Evolutionary conservation across 208 protist species (phyloP), one percentile per base, ranked within the genome.

Genomic region (Kentomonas sorsogonicus): DNA sequence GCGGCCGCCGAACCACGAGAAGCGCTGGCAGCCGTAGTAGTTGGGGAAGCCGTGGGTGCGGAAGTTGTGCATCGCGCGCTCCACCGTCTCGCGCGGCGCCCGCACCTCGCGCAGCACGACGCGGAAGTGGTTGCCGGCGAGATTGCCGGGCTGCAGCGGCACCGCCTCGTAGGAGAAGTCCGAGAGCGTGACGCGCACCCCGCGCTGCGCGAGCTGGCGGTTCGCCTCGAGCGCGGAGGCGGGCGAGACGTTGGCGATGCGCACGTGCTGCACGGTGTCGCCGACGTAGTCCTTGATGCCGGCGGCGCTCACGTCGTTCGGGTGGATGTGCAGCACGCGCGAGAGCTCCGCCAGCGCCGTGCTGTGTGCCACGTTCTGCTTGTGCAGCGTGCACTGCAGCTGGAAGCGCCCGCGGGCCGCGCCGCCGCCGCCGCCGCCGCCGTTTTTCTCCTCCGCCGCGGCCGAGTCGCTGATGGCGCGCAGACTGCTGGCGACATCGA

Each of bases 251-350:
- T 80, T 69, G 40, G 86, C 62, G 3, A 94, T 44, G 1, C 83
- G 68, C 29, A 94, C 74, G 11, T 81, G 77, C 66, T 94, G 87
- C 47, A 91, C 73, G 0, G 87, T 94, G 57, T 94, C 87, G 3
- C 87, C 87, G 60, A 91, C 75, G 65, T 77, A 94, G 57, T 94
- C 87, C 63, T 94, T 94, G 39, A 94, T 94, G 25, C 87, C 87
- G 11, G 83, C 71, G 5, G 88, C 74, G 25, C 75, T 86, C 64
- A 94, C 87, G 43, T 66, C 72, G 39, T 66, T 53, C n/a, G 83
- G 87, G 63, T 94, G 87, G 29, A 91, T 66, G 55, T 79, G 83
- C 25, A 94, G 77, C 5, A 69, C 78, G 43, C 91, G 77, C 4
- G 81, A 66, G 39, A 94, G 73, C 48, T 60, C 57, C 1, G 71